Conservation (phyloP, 495 filamentous ascomycete genomes). For the Trichoderma asperelloides region DNA sequence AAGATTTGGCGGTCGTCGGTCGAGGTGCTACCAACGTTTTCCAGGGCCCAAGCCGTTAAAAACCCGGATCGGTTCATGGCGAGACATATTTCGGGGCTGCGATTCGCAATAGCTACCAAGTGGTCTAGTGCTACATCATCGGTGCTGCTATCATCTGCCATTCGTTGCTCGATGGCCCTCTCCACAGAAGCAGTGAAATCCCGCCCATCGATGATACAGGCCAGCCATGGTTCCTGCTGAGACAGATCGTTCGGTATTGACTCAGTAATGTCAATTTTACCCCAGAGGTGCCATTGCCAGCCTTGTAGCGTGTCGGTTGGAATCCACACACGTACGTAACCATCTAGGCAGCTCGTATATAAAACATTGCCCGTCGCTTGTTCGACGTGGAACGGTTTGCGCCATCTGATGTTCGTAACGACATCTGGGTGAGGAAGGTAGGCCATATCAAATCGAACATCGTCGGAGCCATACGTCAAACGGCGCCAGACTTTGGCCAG, state of each 20-base stretch:
- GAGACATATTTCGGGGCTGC: slow-evolving; percentile 78
- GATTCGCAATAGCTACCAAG: slow-evolving; percentile 77
- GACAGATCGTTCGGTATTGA: slow-evolving; percentile 56
- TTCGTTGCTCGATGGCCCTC: slow-evolving; percentile 55
- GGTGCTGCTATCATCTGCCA: slow-evolving; percentile 39
- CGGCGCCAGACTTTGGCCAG: slow-evolving; percentile 90
- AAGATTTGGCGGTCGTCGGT: slow-evolving; percentile 65
- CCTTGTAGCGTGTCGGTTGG: slow-evolving; percentile 63
- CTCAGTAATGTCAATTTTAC: slow-evolving; percentile 65
- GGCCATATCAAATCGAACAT: slow-evolving; percentile 79
- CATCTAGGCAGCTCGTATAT: slow-evolving; percentile 88
- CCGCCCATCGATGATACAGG: slow-evolving; percentile 76
- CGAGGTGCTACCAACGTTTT: slow-evolving; percentile 73
- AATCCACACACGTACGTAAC: slow-evolving; percentile 75
- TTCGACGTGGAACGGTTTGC: slow-evolving; percentile 61
- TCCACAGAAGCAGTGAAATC: slow-evolving; percentile 72
- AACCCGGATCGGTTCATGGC: slow-evolving; percentile 74
- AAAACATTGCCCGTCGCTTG: slow-evolving; percentile 80
- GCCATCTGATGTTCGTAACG: slow-evolving; percentile 81
- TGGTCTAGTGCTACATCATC: slow-evolving; percentile 69
- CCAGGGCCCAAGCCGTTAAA: slow-evolving; percentile 92
- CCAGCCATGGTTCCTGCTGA: slow-evolving; percentile 43
- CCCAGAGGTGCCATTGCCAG: slow-evolving; percentile 70
- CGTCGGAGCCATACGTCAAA: slow-evolving; percentile 72
- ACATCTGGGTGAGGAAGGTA: slow-evolving; percentile 79